A percentile compares a stretch with the other conserved stretches of the same genome.
Conservation (phyloP, 208 protist species). For the Willaertia magna region DNA sequence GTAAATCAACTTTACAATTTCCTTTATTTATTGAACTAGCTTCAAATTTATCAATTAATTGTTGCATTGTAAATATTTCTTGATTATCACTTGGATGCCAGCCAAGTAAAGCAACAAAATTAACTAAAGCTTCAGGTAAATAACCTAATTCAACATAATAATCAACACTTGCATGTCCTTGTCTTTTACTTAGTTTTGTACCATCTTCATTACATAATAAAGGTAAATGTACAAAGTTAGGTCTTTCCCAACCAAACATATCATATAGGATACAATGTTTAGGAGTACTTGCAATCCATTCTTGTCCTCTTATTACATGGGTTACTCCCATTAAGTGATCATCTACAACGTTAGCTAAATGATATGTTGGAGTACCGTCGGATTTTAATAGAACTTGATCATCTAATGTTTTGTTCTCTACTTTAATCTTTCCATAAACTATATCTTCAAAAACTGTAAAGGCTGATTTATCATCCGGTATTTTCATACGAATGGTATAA, state of each 20-base stretch:
- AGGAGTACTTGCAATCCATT: constrained; percentile 10
- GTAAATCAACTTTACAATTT: constrained; percentile 23
- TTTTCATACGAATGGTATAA: constrained; percentile 37
- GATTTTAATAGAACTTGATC: constrained; percentile 47
- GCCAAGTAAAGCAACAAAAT: constrained; percentile 46
- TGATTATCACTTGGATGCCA: constrained; percentile 25
- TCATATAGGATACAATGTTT: constrained; percentile 32
- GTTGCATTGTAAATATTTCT: constrained; percentile 31
- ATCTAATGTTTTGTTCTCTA: constrained; percentile 41
- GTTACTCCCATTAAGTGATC: constrained; percentile 49
- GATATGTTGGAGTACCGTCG: constrained; percentile 52
- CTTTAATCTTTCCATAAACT: constrained; percentile 36
- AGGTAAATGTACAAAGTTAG: constrained; percentile 46
- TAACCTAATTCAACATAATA: constrained; percentile 30
- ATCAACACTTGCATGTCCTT: constrained; percentile 30
- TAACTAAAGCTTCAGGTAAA: constrained; percentile 37
- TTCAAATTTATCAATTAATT: constrained; percentile 32
- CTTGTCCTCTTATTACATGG: constrained; percentile 47
- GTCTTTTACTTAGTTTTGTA: constrained; percentile 46
- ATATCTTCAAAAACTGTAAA: constrained; percentile 38
- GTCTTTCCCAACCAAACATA: constrained; percentile 35
- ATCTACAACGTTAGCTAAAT: constrained; percentile 50
- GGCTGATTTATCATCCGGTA: constrained; percentile 15
- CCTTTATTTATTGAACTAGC: constrained; percentile 21
- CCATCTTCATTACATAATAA: constrained; percentile 38